phyloP scores from a whole-genome alignment of 305 asterid genomes.

The Lippia alba region DNA sequence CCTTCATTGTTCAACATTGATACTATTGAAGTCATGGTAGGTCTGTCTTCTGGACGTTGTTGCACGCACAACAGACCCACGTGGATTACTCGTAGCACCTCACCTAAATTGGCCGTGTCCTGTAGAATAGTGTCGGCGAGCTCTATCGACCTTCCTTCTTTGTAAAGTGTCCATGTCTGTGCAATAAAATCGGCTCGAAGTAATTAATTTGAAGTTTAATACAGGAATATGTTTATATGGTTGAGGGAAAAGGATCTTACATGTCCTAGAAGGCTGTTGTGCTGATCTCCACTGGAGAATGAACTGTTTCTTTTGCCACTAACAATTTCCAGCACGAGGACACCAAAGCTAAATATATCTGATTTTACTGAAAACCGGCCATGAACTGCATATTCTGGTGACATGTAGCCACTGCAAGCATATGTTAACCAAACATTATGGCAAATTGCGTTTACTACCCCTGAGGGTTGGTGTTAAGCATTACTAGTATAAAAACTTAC shows the following conservation, averaged over 20 bases:
- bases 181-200: not conserved
- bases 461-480: no score
- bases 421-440: not conserved
- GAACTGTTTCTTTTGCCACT: slow-evolving; percentile 37
- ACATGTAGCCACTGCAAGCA: slow-evolving; percentile 41
- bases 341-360: slow-evolving; percentile 48
- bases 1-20: slow-evolving; percentile 44
- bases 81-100: slow-evolving; percentile 41
- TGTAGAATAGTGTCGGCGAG: slow-evolving; percentile 33
- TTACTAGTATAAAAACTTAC: slow-evolving; percentile 35
- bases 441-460: no score
- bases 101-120: slow-evolving; percentile 20
- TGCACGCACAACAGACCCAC: slow-evolving; percentile 55
- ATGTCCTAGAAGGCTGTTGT: slow-evolving; percentile 41
- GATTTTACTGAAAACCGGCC: slow-evolving; percentile 44
- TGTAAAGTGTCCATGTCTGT: slow-evolving; percentile 31
- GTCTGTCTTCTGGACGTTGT: slow-evolving; percentile 48
- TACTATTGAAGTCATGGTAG: slow-evolving; percentile 50
- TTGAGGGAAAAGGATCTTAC: slow-evolving; percentile 12
- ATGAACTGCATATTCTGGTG: slow-evolving; percentile 44
- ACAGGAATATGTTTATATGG: not conserved
- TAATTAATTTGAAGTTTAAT: not conserved
- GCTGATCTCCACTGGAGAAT: slow-evolving; percentile 36
- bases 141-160: slow-evolving; percentile 44
- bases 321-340: slow-evolving; percentile 40